Evolutionary conservation across 139 green algal genomes (phyloP), one percentile per base, ranked within the genome.

Genomic region (Chlorella sp.): DNA sequence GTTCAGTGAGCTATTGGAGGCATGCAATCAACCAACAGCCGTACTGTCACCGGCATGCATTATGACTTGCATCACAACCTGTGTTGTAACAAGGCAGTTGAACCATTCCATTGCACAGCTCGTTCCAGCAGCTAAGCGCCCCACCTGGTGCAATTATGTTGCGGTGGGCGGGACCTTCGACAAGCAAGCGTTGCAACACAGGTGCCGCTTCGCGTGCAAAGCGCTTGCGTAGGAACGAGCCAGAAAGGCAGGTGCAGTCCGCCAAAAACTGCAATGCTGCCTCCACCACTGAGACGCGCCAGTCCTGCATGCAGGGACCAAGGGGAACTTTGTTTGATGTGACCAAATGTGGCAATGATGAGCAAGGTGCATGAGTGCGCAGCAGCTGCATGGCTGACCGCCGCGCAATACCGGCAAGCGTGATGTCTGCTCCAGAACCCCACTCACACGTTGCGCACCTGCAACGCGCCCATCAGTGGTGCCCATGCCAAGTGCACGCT

Each of bases 131-230:
- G n/a, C n/a, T n/a, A 7, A 55, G 44, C 44, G 11, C 44, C 44
- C 11, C 30, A 87, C 86, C 83, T 57, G 85, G 56, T 34, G 76
- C 55, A 82, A 84, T 85, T 51, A 85, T 68, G 39, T 57, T 84
- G 7, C 73, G 80, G n/a, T 60, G 30, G 9, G 36, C 20, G 75
- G 86, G 55, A 39, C 92, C 72, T 39, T 87, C 67, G n/a, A 47
- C 78, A 63, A 95, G 85, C 68, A 96, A 73, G 20, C 80, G 85
- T 56, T 84, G 47, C 71, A 97, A 78, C 76, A 91, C 51, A 3
- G 94, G 94, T 89, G 88, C 90, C 2, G 91, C 92, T 39, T 97
- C 94, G 25, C 87, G 26, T 36, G 78, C 67, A 34, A 95, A 90
- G 47, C 94, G 87, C 47, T 87, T 81, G 3, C 80, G 74, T 79